These are phyloP conservation scores for Lophiotrema nucula DNA, from an alignment of 495 filamentous ascomycete species.

Conservation along the genomic window DNA sequence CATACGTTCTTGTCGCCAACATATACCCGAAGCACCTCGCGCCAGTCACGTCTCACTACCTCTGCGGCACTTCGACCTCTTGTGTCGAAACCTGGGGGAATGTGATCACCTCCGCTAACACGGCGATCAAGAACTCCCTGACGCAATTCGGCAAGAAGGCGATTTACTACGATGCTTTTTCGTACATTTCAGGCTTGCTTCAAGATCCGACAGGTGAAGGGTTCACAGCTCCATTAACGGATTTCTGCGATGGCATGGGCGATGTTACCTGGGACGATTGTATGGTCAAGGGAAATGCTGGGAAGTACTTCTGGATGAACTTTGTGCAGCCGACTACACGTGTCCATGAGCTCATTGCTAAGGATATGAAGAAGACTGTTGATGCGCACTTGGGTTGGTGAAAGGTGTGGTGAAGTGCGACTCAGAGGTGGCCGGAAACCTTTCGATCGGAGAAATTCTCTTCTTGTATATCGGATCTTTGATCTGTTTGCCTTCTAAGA, in stretches of 20 bases:
- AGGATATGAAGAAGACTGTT: constrained; percentile 9
- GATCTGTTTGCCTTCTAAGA: too few relatives aligned
- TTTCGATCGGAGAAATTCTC: too few relatives aligned
- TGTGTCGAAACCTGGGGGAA: constrained; percentile 24
- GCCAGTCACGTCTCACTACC: constrained; percentile 23
- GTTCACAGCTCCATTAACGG: constrained; percentile 11
- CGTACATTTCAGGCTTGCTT: constrained; percentile 24
- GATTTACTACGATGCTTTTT: constrained; percentile 34
- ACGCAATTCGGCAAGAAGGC: constrained; percentile 22
- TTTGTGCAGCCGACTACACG: constrained; percentile 11
- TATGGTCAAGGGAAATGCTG: constrained; percentile 6
- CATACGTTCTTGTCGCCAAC: constrained; percentile 31
- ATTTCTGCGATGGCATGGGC: constrained; percentile 13
- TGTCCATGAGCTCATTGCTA: constrained; percentile 6
- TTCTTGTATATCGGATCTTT: too few relatives aligned
- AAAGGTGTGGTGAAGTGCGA: too few relatives aligned
- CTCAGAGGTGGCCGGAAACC: too few relatives aligned
- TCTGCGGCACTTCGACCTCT: constrained; percentile 17
- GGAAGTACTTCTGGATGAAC: constrained; percentile 18
- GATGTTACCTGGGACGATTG: constrained; percentile 15
- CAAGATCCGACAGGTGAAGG: constrained; percentile 9
- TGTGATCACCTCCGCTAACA: constrained; percentile 27
- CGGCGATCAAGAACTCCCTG: constrained; percentile 12
- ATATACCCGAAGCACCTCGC: constrained; percentile 32
- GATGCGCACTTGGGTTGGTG: constrained; percentile 3